Evolutionary conservation across 1,284 basidiomycete species (phyloP).

Genomic region (Moniliophthora roreri): DNA sequence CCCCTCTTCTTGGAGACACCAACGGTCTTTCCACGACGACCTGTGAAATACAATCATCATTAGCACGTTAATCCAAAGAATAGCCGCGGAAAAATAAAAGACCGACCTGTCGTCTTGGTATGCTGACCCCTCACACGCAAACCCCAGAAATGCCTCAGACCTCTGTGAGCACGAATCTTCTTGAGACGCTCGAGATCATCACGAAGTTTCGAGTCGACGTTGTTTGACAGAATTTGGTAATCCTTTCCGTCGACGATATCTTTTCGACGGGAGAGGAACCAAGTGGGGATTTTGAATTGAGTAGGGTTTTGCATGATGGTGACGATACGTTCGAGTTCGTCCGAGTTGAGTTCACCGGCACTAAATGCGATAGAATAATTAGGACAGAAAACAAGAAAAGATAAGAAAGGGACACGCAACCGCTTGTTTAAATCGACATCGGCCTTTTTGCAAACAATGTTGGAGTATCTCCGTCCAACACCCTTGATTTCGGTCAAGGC

Average conservation of each 20-base stretch:
- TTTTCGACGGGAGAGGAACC: constrained; percentile 99
- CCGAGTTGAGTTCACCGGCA: constrained; percentile 92
- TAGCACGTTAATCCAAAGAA: not conserved
- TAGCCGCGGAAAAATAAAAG: not conserved
- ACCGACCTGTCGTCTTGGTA: constrained; percentile 96
- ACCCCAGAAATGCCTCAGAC: constrained; percentile 97
- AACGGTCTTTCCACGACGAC: constrained; percentile 89
- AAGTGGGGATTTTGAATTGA: constrained; percentile 99
- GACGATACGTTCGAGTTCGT: constrained; percentile 98
- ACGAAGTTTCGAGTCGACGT: constrained; percentile 97
- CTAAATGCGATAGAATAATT: constrained; percentile 42
- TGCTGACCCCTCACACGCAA: constrained; percentile 96
- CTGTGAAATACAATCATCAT: constrained; percentile 34
- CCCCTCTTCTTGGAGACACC: constrained; percentile 93
- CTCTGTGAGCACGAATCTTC: constrained; percentile 99
- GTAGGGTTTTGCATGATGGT: constrained; percentile 99
- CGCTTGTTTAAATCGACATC: constrained; percentile 99
- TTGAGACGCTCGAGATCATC: constrained; percentile 98
- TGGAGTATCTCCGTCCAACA: constrained; percentile 98
- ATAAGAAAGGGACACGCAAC: no score
- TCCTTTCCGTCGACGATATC: constrained; percentile 98
- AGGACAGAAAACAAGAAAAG: not conserved
- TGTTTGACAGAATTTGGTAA: constrained; percentile 95
- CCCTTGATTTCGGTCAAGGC: constrained; percentile 99
- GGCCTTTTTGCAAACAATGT: constrained; percentile 99